Evolutionary conservation across 257 asterid genomes (phyloP).

Genomic region (Salvia splendens): DNA sequence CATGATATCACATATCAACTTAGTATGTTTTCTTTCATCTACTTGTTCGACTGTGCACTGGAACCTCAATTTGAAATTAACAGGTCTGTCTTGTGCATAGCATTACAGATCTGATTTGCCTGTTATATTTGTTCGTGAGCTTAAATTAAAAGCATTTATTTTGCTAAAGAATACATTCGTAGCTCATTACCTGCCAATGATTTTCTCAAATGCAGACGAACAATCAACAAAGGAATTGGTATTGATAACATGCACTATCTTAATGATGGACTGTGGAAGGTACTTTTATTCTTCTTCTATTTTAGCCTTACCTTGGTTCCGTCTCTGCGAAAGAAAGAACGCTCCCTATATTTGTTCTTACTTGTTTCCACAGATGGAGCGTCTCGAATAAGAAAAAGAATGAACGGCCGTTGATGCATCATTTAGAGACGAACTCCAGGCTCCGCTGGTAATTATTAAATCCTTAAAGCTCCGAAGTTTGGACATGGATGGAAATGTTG

Average conservation of each 20-base stretch:
- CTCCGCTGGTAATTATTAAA: not conserved
- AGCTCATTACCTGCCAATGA: slow-evolving; percentile 21
- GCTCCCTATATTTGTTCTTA: not conserved
- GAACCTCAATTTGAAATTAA: not conserved
- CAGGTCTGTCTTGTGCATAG: not conserved
- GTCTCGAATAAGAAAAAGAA: slow-evolving; percentile 47
- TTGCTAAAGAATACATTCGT: not conserved
- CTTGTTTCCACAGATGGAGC: slow-evolving; percentile 57
- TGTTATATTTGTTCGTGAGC: slow-evolving; percentile 12
- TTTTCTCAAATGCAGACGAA: slow-evolving; percentile 54
- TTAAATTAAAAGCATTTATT: not conserved
- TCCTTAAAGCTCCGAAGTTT: not conserved
- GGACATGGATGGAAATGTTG: slow-evolving; percentile 8
- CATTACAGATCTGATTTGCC: not conserved
- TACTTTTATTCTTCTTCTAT: slow-evolving; percentile 23
- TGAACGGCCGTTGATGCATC: slow-evolving; percentile 19
- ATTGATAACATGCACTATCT: slow-evolving; percentile 98
- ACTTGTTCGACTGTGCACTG: not conserved
- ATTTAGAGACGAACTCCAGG: not conserved
- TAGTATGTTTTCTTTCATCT: not conserved
- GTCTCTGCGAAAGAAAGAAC: not conserved
- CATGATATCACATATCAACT: not conserved
- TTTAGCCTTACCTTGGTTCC: slow-evolving; percentile 10
- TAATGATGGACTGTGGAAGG: slow-evolving; percentile 99
- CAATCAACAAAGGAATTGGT: slow-evolving; percentile 93